Evolutionary conservation across 2,329 filamentous ascomycete genomes (phyloP).

Genomic region (Aspergillus sp.): DNA sequence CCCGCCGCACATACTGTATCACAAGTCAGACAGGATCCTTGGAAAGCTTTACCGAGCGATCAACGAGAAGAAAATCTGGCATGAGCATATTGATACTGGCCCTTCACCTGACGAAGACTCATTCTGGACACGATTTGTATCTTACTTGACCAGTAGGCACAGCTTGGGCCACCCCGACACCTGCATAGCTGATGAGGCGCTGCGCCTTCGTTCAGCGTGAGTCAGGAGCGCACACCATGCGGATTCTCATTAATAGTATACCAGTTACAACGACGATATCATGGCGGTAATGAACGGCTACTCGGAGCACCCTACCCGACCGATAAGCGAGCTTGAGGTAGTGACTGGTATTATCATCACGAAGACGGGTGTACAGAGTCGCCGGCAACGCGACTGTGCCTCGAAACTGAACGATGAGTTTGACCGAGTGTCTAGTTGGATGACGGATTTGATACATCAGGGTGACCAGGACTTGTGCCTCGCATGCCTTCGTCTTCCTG

Average conservation of each 20-base stretch:
- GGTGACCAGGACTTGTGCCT: conserved; percentile 12
- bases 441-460: conserved; percentile 11
- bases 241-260: conserved; percentile 2
- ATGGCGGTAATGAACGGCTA: conserved; percentile 47
- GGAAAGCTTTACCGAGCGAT: conserved; percentile 70
- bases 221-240: neutral
- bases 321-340: conserved; percentile 53
- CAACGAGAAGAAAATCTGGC: conserved; percentile 63
- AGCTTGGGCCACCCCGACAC: conserved; percentile 7
- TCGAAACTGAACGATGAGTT: conserved; percentile 41
- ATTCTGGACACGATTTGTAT: conserved; percentile 15
- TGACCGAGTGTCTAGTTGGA: conserved; percentile 20
- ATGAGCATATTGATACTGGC: conserved; percentile 12
- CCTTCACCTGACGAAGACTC: conserved; percentile 1
- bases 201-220: conserved; percentile 10
- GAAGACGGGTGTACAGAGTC: conserved; percentile 40
- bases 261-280: conserved; percentile 55
- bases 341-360: conserved; percentile 59
- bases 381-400: conserved; percentile 41
- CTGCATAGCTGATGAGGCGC: conserved; percentile 13
- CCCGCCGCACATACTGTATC: conserved; percentile 54
- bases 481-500: conserved; percentile 14
- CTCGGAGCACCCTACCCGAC: conserved; percentile 39
- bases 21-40: conserved; percentile 65
- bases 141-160: neutral